Evolutionary conservation across 306 rosid species (phyloP), one percentile per base, ranked within the genome.

Genomic region (Vigna angularis): DNA sequence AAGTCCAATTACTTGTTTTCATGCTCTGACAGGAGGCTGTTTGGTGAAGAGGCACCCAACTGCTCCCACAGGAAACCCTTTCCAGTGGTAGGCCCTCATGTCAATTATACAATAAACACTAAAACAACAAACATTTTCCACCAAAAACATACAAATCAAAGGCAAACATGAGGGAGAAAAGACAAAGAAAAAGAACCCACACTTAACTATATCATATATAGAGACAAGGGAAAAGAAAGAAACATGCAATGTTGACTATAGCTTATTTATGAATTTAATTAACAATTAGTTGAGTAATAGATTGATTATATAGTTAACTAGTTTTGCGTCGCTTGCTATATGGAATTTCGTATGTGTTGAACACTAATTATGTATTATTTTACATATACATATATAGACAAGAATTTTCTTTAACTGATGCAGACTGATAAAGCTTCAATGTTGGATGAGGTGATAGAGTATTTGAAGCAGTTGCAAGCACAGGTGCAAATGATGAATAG

Each of bases 341-440:
- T 36, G 40, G 5, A 65, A 18, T 51, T 51, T 51, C 9, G 36
- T 51, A 26, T 50, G 15, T 10, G 10, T 20, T 51, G 15, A 28
- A 22, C 44, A 26, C 2, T 17, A 32, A 38, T 38, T 26, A 24
- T 13, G 48, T 48, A n/a, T 75, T 70, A 48, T 32, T 45, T 70
- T 47, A 34, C n/a, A 32, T 44, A 47, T 24, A 16, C 13, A 30
- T 30, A 30, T 30, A 30, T 30, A 30, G 34, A 16, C 22, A 26
- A 51, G 48, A 48, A 64, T 11, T 51, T 53, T 4, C 0, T 40
- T 55, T 40, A 36, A 36, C 42, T 53, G 13, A 55, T 42, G 52
- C 91, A 95, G 99, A 86, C 90, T 0, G 98, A 95, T 73, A 95
- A 95, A 85, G 99, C 99, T 58, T 95, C 99, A 5, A 95, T 95